A percentile compares a stretch with the other conserved stretches of the same genome.
phyloP scores from a whole-genome alignment of 129 eudicot genomes.

The Helianthus annuus region DNA sequence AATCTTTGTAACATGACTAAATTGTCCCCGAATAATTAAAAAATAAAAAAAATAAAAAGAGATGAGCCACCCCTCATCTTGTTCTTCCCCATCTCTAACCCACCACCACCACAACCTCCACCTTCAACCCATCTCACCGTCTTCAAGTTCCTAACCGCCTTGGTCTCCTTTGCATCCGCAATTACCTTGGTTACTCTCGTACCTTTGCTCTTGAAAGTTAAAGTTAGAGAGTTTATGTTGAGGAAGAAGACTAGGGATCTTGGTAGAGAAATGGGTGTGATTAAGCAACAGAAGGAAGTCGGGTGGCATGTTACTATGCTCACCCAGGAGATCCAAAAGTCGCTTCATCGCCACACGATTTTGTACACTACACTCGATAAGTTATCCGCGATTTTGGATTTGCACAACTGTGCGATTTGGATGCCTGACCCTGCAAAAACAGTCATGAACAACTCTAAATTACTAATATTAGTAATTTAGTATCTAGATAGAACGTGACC shows the following conservation, averaged over 20 bases:
- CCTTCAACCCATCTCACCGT: slow-evolving; percentile 38
- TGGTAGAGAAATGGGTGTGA: slow-evolving; percentile 68
- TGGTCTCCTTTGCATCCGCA: slow-evolving; percentile 78
- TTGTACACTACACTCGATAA: slow-evolving; percentile 70
- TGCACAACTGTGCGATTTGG: slow-evolving; percentile 79
- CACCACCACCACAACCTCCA: no score
- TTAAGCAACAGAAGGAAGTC: slow-evolving; percentile 59
- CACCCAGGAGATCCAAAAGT: slow-evolving; percentile 71
- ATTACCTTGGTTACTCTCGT: slow-evolving; percentile 68
- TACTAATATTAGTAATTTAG: no score
- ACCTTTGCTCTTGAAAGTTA: slow-evolving; percentile 71
- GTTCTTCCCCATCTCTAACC: no score
- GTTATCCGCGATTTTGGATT: slow-evolving; percentile 57
- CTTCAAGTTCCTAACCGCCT: slow-evolving; percentile 75
- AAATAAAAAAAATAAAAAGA: no score
- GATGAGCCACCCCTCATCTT: no score
- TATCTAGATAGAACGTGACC: no score
- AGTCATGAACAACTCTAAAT: slow-evolving; percentile 27
- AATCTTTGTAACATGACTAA: no score
- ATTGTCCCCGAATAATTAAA: no score
- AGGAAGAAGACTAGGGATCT: slow-evolving; percentile 74
- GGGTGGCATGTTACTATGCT: slow-evolving; percentile 80
- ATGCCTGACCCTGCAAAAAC: slow-evolving; percentile 58
- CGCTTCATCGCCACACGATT: slow-evolving; percentile 73
- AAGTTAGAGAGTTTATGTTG: slow-evolving; percentile 75